Conservation (phyloP, 2,329 filamentous ascomycete genomes). For the Blastomyces percursus region DNA sequence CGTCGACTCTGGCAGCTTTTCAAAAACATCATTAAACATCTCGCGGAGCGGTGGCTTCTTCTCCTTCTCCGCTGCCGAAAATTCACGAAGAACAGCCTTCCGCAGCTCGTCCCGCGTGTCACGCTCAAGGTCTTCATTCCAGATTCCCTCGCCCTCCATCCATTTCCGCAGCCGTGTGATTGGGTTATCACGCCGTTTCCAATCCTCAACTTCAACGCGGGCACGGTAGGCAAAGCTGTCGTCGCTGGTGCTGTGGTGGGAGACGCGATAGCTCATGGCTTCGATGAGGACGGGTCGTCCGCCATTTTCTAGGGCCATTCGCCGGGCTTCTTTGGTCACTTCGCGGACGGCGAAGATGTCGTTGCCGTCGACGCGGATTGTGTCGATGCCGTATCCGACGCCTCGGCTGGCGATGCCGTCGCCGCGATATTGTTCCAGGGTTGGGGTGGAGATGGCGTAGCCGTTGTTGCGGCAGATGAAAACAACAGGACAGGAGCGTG, state of each 20-base stretch:
- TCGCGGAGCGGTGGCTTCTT: slow-evolving; percentile 44
- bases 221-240: slow-evolving; percentile 95
- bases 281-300: slow-evolving; percentile 78
- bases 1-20: slow-evolving; percentile 70
- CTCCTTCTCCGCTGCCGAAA: slow-evolving; percentile 56
- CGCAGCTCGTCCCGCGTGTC: slow-evolving; percentile 54
- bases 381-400: slow-evolving; percentile 87
- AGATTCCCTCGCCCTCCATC: slow-evolving; percentile 71
- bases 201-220: slow-evolving; percentile 85
- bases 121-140: slow-evolving; percentile 76
- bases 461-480: slow-evolving; percentile 93
- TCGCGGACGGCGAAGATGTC: slow-evolving; percentile 82
- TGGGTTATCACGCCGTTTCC: slow-evolving; percentile 83
- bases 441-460: slow-evolving; percentile 82
- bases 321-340: slow-evolving; percentile 64
- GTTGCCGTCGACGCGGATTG: slow-evolving; percentile 86
- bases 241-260: slow-evolving; percentile 92
- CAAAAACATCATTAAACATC: slow-evolving; percentile 79
- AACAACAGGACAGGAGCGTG: slow-evolving; percentile 71
- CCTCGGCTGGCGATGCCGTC: slow-evolving; percentile 83
- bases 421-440: slow-evolving; percentile 79
- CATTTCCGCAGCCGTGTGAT: slow-evolving; percentile 79
- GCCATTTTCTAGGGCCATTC: slow-evolving; percentile 68
- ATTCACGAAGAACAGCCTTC: slow-evolving; percentile 71
- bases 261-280: slow-evolving; percentile 96